Evolutionary conservation across 83 land plant species (phyloP).

Genomic region (Thuja plicata): DNA sequence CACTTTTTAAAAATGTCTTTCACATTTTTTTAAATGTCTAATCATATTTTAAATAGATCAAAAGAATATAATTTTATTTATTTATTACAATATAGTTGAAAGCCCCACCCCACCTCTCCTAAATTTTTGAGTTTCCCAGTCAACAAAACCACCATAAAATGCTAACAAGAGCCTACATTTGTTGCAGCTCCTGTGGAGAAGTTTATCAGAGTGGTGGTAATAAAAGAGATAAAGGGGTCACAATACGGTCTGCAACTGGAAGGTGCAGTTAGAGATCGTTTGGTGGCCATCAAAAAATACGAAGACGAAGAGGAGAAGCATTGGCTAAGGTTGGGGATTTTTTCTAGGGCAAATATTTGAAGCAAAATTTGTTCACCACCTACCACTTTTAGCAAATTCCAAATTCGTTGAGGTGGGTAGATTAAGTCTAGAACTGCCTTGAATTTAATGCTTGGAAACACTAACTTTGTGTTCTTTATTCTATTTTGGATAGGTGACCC

Average conservation of each 20-base stretch:
- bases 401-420: constrained; percentile 43
- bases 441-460: no score
- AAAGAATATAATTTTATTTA: no score
- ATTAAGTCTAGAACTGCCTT: no score
- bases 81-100: no score
- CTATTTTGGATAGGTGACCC: constrained; percentile 33
- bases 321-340: constrained; percentile 69
- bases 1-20: no score
- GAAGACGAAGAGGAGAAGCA: constrained; percentile 92
- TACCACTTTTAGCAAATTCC: constrained; percentile 52
- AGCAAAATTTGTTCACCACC: constrained; percentile 57
- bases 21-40: no score
- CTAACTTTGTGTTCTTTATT: no score
- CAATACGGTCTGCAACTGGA: constrained; percentile 79
- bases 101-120: no score
- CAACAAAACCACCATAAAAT: no score
- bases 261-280: constrained; percentile 76
- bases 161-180: no score
- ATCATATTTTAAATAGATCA: no score
- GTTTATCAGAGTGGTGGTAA: constrained; percentile 62
- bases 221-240: constrained; percentile 89
- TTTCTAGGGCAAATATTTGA: constrained; percentile 70
- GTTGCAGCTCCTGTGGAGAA: constrained; percentile 77
- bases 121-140: no score
- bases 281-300: constrained; percentile 77